These are phyloP conservation scores for Byssothecium circinans DNA, from an alignment of 2,329 filamentous ascomycete genomes.

Conservation along the genomic window DNA sequence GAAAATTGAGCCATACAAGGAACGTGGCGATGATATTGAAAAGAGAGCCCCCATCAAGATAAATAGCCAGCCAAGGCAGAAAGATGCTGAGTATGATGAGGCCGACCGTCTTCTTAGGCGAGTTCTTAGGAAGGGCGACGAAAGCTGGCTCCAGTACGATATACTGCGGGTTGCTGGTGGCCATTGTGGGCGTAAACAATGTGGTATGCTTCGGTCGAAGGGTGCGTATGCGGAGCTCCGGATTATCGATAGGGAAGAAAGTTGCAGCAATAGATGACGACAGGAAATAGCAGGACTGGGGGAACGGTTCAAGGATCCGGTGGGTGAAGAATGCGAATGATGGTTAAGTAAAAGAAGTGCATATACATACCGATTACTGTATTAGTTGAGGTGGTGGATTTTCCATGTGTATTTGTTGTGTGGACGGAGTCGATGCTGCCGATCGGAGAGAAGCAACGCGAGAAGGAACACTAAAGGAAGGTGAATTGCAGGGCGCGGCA, in stretches of 20 bases:
- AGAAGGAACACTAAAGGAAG: not conserved
- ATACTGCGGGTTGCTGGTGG: not conserved
- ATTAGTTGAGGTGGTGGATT: conserved; percentile 8
- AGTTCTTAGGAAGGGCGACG: conserved; percentile 10
- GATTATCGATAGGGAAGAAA: conserved; percentile 2
- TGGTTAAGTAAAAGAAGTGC: no score
- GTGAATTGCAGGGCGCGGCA: not conserved
- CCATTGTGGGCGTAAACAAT: not conserved
- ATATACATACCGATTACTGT: conserved; percentile 28
- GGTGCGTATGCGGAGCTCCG: not conserved
- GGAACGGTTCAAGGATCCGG: conserved; percentile 5
- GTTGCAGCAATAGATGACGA: not conserved
- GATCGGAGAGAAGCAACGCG: not conserved
- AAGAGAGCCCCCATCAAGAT: conserved; percentile 22
- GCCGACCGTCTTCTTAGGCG: conserved; percentile 5
- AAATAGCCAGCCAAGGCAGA: conserved; percentile 20
- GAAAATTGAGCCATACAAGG: conserved; percentile 4
- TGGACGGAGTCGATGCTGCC: not conserved
- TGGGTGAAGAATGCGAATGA: no score
- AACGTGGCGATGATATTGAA: conserved; percentile 10
- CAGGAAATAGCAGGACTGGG: not conserved
- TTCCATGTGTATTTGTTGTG: not conserved
- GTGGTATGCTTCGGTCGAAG: not conserved
- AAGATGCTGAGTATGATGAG: conserved; percentile 16
- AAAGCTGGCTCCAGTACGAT: not conserved